Evolutionary conservation across 2,329 filamentous ascomycete genomes (phyloP).

Genomic region (Akanthomyces dipterigenus): DNA sequence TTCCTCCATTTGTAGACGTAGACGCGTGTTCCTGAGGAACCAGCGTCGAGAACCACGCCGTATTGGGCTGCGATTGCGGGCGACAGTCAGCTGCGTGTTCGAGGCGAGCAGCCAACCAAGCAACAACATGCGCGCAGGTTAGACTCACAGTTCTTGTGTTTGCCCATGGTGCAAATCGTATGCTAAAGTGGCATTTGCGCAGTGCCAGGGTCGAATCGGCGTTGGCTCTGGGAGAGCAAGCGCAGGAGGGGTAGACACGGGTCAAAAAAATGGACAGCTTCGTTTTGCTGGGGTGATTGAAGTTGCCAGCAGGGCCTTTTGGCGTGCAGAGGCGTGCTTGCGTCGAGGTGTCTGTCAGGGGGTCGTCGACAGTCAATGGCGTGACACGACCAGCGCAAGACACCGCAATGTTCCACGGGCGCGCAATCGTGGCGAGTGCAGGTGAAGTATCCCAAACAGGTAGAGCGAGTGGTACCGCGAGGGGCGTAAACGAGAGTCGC

Average conservation of each 20-base stretch:
- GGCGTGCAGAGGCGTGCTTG: neutral
- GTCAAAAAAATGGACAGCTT: neutral
- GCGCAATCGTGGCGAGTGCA: neutral
- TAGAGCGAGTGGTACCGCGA: slow-evolving; percentile 5
- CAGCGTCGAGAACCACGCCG: slow-evolving; percentile 94
- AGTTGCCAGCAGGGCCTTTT: neutral
- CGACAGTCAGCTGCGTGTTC: neutral
- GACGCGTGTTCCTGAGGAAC: slow-evolving; percentile 91
- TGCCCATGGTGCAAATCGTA: slow-evolving; percentile 7
- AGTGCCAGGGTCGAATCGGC: neutral
- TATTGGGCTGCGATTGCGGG: slow-evolving; percentile 51
- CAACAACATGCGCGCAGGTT: neutral
- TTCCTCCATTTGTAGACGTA: slow-evolving; percentile 95
- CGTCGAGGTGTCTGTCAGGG: neutral
- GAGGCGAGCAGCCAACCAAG: neutral
- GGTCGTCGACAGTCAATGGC: neutral
- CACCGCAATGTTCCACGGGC: neutral
- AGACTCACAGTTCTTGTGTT: slow-evolving; percentile 27
- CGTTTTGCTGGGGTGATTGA: neutral
- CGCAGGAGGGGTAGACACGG: too few species aligned
- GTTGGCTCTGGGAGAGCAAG: neutral
- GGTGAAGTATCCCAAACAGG: neutral
- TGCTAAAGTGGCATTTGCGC: neutral
- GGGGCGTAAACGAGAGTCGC: slow-evolving; percentile 14
- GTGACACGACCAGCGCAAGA: slow-evolving; percentile 5